A percentile compares a stretch with the other conserved stretches of the same genome.
These are phyloP conservation scores for Otatea glauca DNA, from an alignment of 176 grass and related monocot genomes.

Conservation along the genomic window DNA sequence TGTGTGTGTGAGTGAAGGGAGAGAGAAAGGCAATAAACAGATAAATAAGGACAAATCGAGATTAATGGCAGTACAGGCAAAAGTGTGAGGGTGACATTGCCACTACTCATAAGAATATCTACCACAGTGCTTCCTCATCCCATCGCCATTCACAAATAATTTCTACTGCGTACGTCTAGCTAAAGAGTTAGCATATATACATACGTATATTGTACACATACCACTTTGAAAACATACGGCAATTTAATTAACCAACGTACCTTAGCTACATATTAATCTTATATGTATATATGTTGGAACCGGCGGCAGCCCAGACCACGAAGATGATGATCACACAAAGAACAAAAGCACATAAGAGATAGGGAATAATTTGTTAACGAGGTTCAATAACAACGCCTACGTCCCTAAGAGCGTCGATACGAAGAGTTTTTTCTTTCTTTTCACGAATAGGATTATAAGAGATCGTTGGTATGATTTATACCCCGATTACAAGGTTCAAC, in stretches of 20 bases:
- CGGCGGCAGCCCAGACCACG: too few species aligned
- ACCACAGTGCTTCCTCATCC: conserved; percentile 51
- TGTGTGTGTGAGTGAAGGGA: not conserved
- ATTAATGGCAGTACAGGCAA: conserved; percentile 70
- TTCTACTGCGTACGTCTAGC: not conserved
- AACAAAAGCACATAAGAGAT: too few species aligned
- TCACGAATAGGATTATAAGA: too few species aligned
- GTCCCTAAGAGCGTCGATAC: too few species aligned
- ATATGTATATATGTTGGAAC: not conserved
- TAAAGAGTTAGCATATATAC: not conserved
- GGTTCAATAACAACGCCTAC: too few species aligned
- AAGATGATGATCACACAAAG: too few species aligned
- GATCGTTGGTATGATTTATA: too few species aligned
- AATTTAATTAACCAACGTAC: not conserved
- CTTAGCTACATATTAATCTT: not conserved
- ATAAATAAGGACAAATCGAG: conserved; percentile 69
- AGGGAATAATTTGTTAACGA: too few species aligned
- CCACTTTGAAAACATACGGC: not conserved
- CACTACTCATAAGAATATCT: conserved; percentile 72
- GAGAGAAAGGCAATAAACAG: conserved; percentile 38
- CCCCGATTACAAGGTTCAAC: too few species aligned
- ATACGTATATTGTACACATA: not conserved
- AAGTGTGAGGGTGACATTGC: conserved; percentile 70
- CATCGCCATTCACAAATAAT: conserved; percentile 48
- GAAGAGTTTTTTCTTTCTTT: too few species aligned